Conservation (phyloP, 345 rosid species). For the Eucalyptus cloeziana region DNA sequence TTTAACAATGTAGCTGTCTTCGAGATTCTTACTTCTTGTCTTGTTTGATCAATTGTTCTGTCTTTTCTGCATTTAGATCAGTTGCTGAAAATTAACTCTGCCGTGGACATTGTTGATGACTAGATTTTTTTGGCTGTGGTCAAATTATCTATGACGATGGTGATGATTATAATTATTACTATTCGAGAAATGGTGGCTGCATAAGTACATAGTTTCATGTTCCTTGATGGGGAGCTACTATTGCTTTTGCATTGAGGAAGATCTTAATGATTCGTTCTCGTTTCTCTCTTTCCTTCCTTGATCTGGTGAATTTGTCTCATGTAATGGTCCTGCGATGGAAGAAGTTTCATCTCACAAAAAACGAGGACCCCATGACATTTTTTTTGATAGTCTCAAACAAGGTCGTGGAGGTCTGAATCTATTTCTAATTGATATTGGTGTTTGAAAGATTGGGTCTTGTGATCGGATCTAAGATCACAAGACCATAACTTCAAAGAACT, state of each 20-base stretch:
- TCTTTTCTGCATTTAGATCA: neutral
- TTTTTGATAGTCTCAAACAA: neutral
- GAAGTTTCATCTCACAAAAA: neutral
- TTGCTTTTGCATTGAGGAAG: neutral
- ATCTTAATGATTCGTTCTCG: neutral
- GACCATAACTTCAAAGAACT: neutral
- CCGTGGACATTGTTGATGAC: neutral
- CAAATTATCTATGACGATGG: neutral
- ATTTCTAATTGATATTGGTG: neutral
- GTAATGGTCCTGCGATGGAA: neutral
- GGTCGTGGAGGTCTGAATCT: neutral
- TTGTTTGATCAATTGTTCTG: neutral
- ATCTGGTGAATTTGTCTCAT: neutral
- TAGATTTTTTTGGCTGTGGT: neutral
- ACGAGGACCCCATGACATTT: neutral
- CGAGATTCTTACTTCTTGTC: neutral
- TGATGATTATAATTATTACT: neutral
- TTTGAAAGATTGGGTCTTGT: neutral
- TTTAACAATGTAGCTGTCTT: neutral
- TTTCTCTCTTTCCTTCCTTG: neutral
- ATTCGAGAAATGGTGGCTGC: neutral
- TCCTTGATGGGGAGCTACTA: neutral
- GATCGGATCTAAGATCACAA: neutral
- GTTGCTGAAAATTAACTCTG: neutral
- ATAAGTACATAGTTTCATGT: neutral